Percentiles rank a stretch among this genome's conserved stretches.
These are phyloP conservation scores for Salix koriyanagi DNA, from an alignment of 345 rosid species.

Conservation along the genomic window DNA sequence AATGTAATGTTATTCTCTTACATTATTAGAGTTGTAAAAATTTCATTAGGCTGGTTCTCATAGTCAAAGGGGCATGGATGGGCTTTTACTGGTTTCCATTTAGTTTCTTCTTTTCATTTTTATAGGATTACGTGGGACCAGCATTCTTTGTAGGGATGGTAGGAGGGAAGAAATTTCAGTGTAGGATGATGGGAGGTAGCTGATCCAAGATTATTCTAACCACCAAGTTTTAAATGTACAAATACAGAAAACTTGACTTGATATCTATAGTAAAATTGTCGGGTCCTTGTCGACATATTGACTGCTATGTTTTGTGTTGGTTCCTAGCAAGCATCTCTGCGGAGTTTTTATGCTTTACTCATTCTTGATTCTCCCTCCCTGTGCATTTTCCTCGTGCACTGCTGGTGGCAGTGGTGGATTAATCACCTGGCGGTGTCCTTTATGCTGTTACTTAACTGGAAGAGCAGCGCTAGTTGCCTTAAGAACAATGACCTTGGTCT, in stretches of 20 bases:
- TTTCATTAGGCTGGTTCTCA: slow-evolving; percentile 26
- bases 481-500: no score
- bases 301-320: no score
- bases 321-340: not conserved
- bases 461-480: no score
- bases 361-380: not conserved
- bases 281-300: not conserved
- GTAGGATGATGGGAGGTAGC: slow-evolving; percentile 16
- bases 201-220: slow-evolving; percentile 6
- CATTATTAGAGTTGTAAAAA: slow-evolving; percentile 29
- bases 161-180: slow-evolving; percentile 12
- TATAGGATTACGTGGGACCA: slow-evolving; percentile 3
- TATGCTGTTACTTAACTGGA: no score
- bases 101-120: not conserved
- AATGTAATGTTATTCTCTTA: slow-evolving; percentile 20
- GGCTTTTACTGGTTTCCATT: not conserved
- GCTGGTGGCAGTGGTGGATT: no score
- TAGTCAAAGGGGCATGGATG: slow-evolving; percentile 25
- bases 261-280: slow-evolving; percentile 4
- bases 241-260: slow-evolving; percentile 4
- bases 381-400: no score
- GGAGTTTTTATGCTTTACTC: not conserved
- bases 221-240: slow-evolving; percentile 25
- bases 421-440: no score
- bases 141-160: slow-evolving; percentile 20